These are phyloP conservation scores for Tubosaeta sp. DNA, from an alignment of 768 basidiomycete species.

Conservation along the genomic window DNA sequence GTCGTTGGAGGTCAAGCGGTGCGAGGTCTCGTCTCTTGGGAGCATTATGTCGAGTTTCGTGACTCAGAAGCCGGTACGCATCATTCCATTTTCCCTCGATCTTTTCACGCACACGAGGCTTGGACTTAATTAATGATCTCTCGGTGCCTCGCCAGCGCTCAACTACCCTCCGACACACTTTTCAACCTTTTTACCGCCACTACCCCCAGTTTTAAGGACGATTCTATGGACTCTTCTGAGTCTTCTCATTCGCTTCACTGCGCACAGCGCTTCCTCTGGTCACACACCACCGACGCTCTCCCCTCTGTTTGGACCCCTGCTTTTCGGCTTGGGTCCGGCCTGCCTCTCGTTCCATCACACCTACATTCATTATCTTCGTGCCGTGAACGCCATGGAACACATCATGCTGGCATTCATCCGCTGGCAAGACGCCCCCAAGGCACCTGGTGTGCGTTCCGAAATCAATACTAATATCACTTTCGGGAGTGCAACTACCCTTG, in stretches of 20 bases:
- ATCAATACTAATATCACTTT: constrained; percentile 34
- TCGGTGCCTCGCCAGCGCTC: constrained; percentile 35
- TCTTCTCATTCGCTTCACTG: constrained; percentile 78
- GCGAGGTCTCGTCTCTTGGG: constrained; percentile 85
- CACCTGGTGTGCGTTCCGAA: constrained; percentile 23
- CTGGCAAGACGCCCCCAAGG: constrained; percentile 61
- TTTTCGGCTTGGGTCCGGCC: constrained; percentile 73
- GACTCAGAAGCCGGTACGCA: constrained; percentile 75
- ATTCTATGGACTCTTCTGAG: constrained; percentile 69
- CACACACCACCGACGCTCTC: constrained; percentile 90
- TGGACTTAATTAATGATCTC: constrained; percentile 15
- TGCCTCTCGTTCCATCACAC: constrained; percentile 51
- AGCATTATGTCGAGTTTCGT: constrained; percentile 77
- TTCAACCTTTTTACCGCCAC: constrained; percentile 54
- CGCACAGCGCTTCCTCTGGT: constrained; percentile 80
- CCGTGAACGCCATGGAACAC: constrained; percentile 88
- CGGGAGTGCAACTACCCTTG: constrained; percentile 53
- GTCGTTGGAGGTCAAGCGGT: constrained; percentile 65
- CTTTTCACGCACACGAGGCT: constrained; percentile 24
- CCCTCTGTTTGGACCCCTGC: constrained; percentile 80
- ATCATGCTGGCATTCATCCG: constrained; percentile 88
- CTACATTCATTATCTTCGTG: constrained; percentile 71
- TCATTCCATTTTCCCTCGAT: constrained; percentile 17
- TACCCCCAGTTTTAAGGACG: constrained; percentile 51
- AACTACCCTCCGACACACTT: constrained; percentile 74